Evolutionary conservation across 805 yeast genomes (phyloP).

Genomic region (Spathaspora boniae): DNA sequence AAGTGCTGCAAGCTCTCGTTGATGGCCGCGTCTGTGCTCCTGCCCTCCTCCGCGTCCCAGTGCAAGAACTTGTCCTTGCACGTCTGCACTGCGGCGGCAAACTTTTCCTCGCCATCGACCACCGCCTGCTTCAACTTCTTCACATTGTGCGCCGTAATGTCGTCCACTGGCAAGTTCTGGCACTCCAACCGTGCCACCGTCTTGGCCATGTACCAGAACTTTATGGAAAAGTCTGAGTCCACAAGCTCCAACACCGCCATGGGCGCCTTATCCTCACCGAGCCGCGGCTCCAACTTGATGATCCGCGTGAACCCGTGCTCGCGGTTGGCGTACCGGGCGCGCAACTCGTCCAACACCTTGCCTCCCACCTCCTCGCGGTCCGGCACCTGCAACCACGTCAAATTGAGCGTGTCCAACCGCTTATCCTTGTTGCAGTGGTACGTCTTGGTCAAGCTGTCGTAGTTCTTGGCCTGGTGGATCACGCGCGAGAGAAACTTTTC

Average conservation of each 20-base stretch:
- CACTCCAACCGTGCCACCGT: slow-evolving; percentile 75
- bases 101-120: slow-evolving; percentile 49
- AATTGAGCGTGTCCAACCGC: slow-evolving; percentile 8
- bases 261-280: slow-evolving; percentile 83
- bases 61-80: slow-evolving; percentile 35
- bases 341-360: slow-evolving; percentile 65
- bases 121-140: slow-evolving; percentile 45
- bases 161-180: slow-evolving; percentile 51
- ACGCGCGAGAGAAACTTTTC: slow-evolving; percentile 36
- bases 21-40: slow-evolving; percentile 20
- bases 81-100: slow-evolving; percentile 60
- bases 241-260: slow-evolving; percentile 86
- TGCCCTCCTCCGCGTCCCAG: slow-evolving; percentile 26
- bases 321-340: slow-evolving; percentile 60
- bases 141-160: slow-evolving; percentile 54
- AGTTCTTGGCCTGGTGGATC: slow-evolving; percentile 22
- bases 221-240: slow-evolving; percentile 61
- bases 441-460: too few relatives aligned
- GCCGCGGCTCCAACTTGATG: slow-evolving; percentile 75
- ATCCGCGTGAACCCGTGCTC: slow-evolving; percentile 84
- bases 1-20: slow-evolving; percentile 28
- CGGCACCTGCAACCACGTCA: slow-evolving; percentile 46
- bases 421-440: too few relatives aligned
- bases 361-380: slow-evolving; percentile 41
- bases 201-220: slow-evolving; percentile 75